Base-by-base conservation (phyloP, 208 protist genomes). In the Ichthyophonus hoferi region DNA sequence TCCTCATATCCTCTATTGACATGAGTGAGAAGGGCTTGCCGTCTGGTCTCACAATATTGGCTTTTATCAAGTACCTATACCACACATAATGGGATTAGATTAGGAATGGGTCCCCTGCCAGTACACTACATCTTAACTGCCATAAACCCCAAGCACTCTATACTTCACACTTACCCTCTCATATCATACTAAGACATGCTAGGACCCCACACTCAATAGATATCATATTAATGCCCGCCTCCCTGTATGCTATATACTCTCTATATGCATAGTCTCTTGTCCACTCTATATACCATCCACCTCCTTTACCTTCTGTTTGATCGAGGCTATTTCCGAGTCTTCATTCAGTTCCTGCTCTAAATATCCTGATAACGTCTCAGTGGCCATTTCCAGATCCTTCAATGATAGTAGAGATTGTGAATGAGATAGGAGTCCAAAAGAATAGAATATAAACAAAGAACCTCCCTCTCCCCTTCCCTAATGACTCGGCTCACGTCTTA, bases 1-100 rank as follows among this genome's bases (percentile, higher is more conserved):
- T 89, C 85, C 3, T 89, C 50, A 67, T 87, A 87, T 24, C 88
- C 88, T 2, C 67, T 42, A 35, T 40, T 34, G 12, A 90, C 82
- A 41, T 92, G 83, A 1, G 88, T 58, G 14, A 90, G 50, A 2
- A 92, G 79, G 17, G 83, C 38, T 0, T 90, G 3, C 24, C 79
- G 77, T n/a, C 90, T 43, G 1, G 1, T 82, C 33, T 89, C 88
- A 42, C 87, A 90, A 3, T 89, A 92, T 17, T 42, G 1, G 12
- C n/a, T 58, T 58, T 88, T 87, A 50, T 90, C 88, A n/a, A 92
- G n/a, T 7, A 90, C 87, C 79, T 91, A 35, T 78, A 40, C n/a
- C n/a, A n/a, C n/a, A n/a, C n/a, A n/a, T n/a, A n/a, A n/a, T n/a
- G n/a, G n/a, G n/a, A n/a, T n/a, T n/a, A n/a, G n/a, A n/a, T n/a